phyloP scores from a whole-genome alignment of 2,329 filamentous ascomycete genomes.

The Hypoxylon sp. region DNA sequence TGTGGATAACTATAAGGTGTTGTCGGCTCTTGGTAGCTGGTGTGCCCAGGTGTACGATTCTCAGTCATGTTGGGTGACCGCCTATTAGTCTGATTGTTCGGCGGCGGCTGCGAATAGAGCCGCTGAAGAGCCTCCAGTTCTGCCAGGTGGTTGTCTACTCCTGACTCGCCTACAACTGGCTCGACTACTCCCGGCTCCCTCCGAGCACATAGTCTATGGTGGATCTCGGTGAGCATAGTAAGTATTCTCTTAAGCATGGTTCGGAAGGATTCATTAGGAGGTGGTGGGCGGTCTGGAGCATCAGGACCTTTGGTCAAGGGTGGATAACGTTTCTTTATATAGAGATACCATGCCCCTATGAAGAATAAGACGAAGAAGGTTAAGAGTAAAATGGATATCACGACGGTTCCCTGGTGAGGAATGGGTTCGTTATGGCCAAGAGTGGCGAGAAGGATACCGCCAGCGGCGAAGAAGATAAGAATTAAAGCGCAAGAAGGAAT shows the following conservation, averaged over 20 bases:
- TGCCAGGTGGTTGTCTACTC: conserved; percentile 6
- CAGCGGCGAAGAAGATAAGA: conserved; percentile 44
- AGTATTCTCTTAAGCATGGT: background rate
- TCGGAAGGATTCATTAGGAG: background rate
- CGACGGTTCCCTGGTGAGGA: conserved; percentile 38
- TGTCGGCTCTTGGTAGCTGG: background rate
- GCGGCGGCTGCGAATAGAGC: background rate
- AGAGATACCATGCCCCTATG: conserved; percentile 38
- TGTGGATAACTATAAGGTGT: too few species aligned
- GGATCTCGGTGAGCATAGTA: background rate
- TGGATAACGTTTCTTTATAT: conserved; percentile 32
- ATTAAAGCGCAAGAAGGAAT: conserved; percentile 42
- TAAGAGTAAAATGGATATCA: conserved; percentile 40
- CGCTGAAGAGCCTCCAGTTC: background rate
- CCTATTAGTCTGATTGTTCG: background rate
- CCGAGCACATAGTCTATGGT: background rate
- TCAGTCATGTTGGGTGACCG: background rate
- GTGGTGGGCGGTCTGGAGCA: conserved; percentile 17
- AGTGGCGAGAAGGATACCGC: conserved; percentile 42
- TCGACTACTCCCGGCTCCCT: background rate
- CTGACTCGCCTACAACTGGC: too few species aligned
- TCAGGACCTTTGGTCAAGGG: conserved; percentile 17
- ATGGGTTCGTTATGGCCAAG: conserved; percentile 39
- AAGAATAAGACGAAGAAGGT: conserved; percentile 40
- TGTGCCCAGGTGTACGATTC: background rate